A percentile compares a stretch with the other conserved stretches of the same genome.
These are phyloP conservation scores for Blastomyces gilchristii DNA, from an alignment of 2,329 filamentous ascomycete species.

Conservation along the genomic window DNA sequence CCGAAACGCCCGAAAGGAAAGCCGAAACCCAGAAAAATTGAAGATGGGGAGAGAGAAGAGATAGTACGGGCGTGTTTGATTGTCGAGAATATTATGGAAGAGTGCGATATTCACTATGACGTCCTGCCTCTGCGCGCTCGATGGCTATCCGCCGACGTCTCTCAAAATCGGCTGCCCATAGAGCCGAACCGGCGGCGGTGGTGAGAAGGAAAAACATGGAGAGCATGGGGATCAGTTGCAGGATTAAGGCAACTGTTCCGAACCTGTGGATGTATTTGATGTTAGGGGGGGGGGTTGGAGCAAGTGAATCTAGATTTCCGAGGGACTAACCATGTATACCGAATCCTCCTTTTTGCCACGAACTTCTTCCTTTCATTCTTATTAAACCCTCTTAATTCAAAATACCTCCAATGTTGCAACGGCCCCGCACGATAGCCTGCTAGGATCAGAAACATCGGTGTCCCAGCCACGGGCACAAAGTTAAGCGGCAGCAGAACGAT, in stretches of 20 bases:
- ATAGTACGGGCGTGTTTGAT: neutral
- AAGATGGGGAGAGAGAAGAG: constrained; percentile 1
- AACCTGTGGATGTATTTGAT: constrained; percentile 43
- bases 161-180: constrained; percentile 79
- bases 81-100: constrained; percentile 19
- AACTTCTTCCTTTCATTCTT: constrained; percentile 64
- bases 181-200: constrained; percentile 68
- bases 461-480: constrained; percentile 72
- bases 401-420: constrained; percentile 84
- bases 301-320: neutral
- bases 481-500: constrained; percentile 71
- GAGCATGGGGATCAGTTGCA: constrained; percentile 79
- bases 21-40: neutral
- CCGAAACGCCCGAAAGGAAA: neutral
- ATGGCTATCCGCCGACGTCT: constrained; percentile 17
- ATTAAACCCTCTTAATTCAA: constrained; percentile 63
- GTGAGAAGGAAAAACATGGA: constrained; percentile 95
- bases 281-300: neutral
- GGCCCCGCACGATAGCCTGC: constrained; percentile 83
- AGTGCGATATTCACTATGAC: constrained; percentile 29
- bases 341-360: constrained; percentile 57
- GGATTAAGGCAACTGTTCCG: constrained; percentile 68
- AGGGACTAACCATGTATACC: constrained; percentile 64
- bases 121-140: constrained; percentile 10
- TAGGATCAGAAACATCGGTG: constrained; percentile 74